A percentile compares a stretch with the other conserved stretches of the same genome.
Evolutionary conservation across 2,329 filamentous ascomycete genomes (phyloP).

Genomic region (Pestalotiopsis sp.): DNA sequence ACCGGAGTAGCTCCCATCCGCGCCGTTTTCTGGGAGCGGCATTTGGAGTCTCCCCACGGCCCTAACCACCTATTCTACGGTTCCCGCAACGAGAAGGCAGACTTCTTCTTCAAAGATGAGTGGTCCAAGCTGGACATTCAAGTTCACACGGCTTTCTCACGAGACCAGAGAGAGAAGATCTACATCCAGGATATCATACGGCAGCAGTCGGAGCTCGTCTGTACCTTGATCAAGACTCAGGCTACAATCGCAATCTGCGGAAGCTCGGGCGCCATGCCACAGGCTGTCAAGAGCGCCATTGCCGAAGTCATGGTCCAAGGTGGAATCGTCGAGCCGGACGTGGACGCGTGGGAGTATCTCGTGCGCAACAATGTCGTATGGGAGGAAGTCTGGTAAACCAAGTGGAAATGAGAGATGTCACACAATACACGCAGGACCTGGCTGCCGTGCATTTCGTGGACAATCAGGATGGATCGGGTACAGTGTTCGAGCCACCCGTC

Average conservation of each 20-base stretch:
- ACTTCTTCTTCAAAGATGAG: constrained; percentile 82
- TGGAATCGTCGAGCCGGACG: constrained; percentile 34
- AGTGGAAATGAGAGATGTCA: too few species aligned
- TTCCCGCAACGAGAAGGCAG: constrained; percentile 72
- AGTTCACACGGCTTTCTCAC: constrained; percentile 69
- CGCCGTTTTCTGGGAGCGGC: constrained; percentile 78
- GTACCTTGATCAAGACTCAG: constrained; percentile 37
- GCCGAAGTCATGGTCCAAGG: constrained; percentile 49
- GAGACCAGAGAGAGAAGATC: constrained; percentile 62
- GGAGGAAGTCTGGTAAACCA: constrained; percentile 62
- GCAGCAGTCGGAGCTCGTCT: constrained; percentile 41
- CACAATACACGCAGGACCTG: neutral
- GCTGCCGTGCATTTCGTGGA: neutral
- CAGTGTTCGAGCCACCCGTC: neutral
- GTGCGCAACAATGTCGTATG: constrained; percentile 45
- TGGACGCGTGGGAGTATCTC: constrained; percentile 41
- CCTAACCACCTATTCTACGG: constrained; percentile 75
- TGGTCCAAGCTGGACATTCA: constrained; percentile 62
- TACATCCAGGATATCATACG: constrained; percentile 61
- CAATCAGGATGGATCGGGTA: neutral
- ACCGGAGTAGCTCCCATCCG: constrained; percentile 88
- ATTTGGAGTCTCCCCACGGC: constrained; percentile 25
- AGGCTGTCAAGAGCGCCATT: constrained; percentile 55
- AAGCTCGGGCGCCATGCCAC: constrained; percentile 61
- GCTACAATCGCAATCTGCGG: constrained; percentile 59